Evolutionary conservation across 129 eudicot species (phyloP), one percentile per base, ranked within the genome.

Genomic region (Chrysanthemum makinoi): DNA sequence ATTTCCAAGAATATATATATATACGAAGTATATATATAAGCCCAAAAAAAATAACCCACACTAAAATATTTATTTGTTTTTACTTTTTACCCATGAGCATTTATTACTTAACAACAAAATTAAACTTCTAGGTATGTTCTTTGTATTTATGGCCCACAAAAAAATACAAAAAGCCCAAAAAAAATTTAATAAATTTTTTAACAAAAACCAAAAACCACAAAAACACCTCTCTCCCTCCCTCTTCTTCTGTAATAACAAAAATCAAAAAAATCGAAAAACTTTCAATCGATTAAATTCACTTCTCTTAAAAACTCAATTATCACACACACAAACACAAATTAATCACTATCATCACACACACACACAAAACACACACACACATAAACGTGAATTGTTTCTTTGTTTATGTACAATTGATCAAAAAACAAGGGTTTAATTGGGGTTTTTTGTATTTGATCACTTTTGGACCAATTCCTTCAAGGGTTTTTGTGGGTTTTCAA

Each of bases 401-500:
- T 16, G 15, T 66, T 44, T 65, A 28, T 73, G 51, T 62, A 24
- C 33, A 51, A 35, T 52, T 55, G 33, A 24, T 70, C 26, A 72
- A 73, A 84, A 81, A 80, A 65, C 66, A 68, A 49, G 69, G 80
- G 72, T 75, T 81, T 53, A 6, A 69, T 83, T 76, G 73, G 76
- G 80, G 89, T 81, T 76, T 88, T n/a, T 74, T 6, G 44, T 7
- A 0, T 1, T 35, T 69, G 52, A 53, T 80, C 79, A 68, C 84
- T 80, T 72, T 43, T 20, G 10, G 70, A 72, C 61, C 52, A 68
- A 75, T 77, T 72, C 28, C 18, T 50, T 59, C 64, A 35, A 72
- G 87, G 75, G 76, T 83, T 80, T 84, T 61, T 63, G 44, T 80
- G 83, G 81, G 66, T 81, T 79, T 73, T 11, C 22, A 75, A 75